Percentiles rank a stretch among this genome's conserved stretches.
These are phyloP conservation scores for Penicillium polonicum DNA, from an alignment of 2,329 filamentous ascomycete species.

Conservation along the genomic window DNA sequence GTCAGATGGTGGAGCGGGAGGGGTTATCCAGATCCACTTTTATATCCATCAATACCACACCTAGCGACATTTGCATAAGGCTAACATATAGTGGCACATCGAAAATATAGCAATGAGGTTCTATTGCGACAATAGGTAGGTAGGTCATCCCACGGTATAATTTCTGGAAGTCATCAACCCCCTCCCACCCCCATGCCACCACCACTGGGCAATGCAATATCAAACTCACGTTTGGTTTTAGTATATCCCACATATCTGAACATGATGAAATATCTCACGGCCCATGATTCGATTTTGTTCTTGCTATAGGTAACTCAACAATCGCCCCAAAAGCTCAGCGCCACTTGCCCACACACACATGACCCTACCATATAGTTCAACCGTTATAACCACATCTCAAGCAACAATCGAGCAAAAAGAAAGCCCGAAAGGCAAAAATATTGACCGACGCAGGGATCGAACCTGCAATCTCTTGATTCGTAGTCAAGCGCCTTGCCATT, in stretches of 20 bases:
- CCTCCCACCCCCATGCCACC: background rate
- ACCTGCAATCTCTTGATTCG: constrained; percentile 54
- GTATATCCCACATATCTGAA: background rate
- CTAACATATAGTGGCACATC: background rate
- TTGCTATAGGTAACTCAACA: no score
- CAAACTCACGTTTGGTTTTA: background rate
- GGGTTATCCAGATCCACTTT: background rate
- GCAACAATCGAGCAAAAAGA: background rate
- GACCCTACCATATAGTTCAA: no score
- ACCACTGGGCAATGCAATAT: background rate
- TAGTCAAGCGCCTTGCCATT: constrained; percentile 55
- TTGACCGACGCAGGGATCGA: constrained; percentile 41
- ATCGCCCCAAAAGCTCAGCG: background rate
- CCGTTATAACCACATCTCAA: background rate
- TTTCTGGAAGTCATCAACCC: background rate
- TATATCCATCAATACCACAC: background rate
- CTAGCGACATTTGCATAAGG: background rate
- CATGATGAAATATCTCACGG: background rate
- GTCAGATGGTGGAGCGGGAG: background rate
- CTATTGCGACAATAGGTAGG: background rate
- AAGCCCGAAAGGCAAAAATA: background rate
- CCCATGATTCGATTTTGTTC: background rate
- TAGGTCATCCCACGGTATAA: background rate
- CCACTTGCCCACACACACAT: no score
- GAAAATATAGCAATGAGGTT: fast-evolving